Evolutionary conservation across 768 basidiomycete genomes (phyloP).

Genomic region (Boletales sp.): DNA sequence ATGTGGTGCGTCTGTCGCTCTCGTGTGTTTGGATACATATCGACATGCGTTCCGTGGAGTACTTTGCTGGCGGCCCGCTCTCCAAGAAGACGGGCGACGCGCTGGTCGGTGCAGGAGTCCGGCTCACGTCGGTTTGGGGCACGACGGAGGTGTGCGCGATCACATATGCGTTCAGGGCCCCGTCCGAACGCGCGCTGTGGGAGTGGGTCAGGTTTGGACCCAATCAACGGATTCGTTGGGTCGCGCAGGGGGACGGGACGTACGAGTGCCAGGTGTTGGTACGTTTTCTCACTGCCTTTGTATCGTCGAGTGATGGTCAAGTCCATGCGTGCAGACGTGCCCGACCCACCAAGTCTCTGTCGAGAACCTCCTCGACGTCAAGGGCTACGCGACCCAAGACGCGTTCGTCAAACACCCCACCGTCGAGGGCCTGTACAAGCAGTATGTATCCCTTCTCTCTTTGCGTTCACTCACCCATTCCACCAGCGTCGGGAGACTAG

Average conservation of each 20-base stretch:
- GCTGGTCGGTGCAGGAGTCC: constrained; percentile 34
- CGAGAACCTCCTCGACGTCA: constrained; percentile 35
- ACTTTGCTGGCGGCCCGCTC: constrained; percentile 36
- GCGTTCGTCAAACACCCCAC: constrained; percentile 43
- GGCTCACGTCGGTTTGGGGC: constrained; percentile 34
- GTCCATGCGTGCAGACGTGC: constrained; percentile 17
- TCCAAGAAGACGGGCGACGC: constrained; percentile 34
- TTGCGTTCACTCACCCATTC: too few species aligned
- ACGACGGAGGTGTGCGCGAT: constrained; percentile 34
- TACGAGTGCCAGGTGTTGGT: constrained; percentile 40
- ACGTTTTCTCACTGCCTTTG: neutral
- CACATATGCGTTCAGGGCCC: constrained; percentile 5
- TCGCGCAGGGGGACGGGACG: constrained; percentile 33
- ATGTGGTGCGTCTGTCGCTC: too few species aligned
- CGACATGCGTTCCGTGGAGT: too few species aligned
- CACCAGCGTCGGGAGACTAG: too few species aligned
- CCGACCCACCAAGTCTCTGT: constrained; percentile 27
- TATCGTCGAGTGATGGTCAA: neutral
- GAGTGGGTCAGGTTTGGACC: constrained; percentile 30
- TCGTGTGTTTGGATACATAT: too few species aligned
- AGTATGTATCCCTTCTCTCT: constrained; percentile 24
- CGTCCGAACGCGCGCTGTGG: constrained; percentile 30
- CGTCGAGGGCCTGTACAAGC: constrained; percentile 39
- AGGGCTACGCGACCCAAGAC: constrained; percentile 44
- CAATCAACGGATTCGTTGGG: constrained; percentile 30